These are phyloP conservation scores for Moricandia arvensis DNA, from an alignment of 345 rosid species.

Conservation along the genomic window DNA sequence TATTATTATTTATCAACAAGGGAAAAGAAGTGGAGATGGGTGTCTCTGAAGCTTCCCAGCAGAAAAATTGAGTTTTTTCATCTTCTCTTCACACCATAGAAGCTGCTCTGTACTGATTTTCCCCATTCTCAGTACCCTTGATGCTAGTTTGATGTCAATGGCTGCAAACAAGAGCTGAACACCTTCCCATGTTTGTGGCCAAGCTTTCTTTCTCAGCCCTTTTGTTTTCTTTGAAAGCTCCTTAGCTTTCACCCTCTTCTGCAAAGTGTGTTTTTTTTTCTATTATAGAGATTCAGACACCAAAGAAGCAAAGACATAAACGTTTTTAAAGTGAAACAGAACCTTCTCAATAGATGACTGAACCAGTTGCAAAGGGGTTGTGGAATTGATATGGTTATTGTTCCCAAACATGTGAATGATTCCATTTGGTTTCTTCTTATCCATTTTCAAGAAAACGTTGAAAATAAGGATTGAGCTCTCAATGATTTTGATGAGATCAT, in stretches of 20 bases:
- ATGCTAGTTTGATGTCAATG: constrained; percentile 60
- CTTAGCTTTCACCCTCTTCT: constrained; percentile 72
- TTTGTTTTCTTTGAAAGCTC: constrained; percentile 66
- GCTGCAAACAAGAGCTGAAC: constrained; percentile 66
- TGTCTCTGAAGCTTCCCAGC: constrained; percentile 73
- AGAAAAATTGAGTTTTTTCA: constrained; percentile 64
- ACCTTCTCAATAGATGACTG: constrained; percentile 80
- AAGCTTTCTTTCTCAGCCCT: constrained; percentile 75
- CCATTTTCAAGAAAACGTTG: constrained; percentile 71
- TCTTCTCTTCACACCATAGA: constrained; percentile 95
- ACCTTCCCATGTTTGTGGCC: constrained; percentile 72
- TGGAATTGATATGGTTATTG: constrained; percentile 36
- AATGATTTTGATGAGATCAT: constrained; percentile 64
- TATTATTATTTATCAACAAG: constrained; percentile 46
- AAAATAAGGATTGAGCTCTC: constrained; percentile 71
- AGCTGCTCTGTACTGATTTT: constrained; percentile 74
- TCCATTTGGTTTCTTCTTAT: constrained; percentile 57
- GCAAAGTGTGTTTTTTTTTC: constrained; percentile 9
- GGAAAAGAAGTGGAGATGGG: constrained; percentile 79
- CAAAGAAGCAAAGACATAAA: constrained; percentile 1
- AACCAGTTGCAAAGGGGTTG: constrained; percentile 71
- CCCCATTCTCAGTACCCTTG: constrained; percentile 69
- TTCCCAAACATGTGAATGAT: constrained; percentile 65
- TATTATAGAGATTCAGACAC: neutral
- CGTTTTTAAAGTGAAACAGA: neutral